Evolutionary conservation across 805 yeast species (phyloP).

Genomic region (Schizosaccharomyces octosporus): DNA sequence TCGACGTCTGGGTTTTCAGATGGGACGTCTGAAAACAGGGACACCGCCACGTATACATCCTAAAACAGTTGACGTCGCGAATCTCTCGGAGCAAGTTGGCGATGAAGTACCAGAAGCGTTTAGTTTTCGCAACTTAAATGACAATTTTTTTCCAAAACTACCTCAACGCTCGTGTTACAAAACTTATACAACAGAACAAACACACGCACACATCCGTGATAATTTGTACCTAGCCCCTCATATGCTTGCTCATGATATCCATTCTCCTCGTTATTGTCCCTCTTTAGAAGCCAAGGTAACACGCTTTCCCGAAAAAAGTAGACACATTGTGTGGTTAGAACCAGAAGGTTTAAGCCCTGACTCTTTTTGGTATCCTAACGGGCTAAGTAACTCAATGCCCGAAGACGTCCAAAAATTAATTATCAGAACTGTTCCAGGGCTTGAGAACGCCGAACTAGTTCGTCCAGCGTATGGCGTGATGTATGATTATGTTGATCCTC

Average conservation of each 20-base stretch:
- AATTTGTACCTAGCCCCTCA: constrained; percentile 71
- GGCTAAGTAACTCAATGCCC: constrained; percentile 90
- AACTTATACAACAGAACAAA: constrained; percentile 49
- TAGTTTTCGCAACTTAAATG: constrained; percentile 56
- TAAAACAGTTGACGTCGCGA: constrained; percentile 40
- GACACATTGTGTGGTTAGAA: constrained; percentile 80
- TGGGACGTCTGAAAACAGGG: constrained; percentile 87
- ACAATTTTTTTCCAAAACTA: constrained; percentile 20
- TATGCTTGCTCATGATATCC: constrained; percentile 61
- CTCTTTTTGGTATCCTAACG: constrained; percentile 72
- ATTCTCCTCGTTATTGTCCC: constrained; percentile 95
- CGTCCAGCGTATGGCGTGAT: constrained; percentile 99
- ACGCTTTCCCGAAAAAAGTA: constrained; percentile 47
- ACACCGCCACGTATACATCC: constrained; percentile 79
- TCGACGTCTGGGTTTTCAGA: constrained; percentile 45
- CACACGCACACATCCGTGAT: constrained; percentile 42
- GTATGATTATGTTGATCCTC: constrained; percentile 85
- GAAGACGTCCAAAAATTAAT: constrained; percentile 63
- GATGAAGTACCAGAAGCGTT: constrained; percentile 73
- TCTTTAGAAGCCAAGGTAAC: constrained; percentile 76
- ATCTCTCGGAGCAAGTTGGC: constrained; percentile 48
- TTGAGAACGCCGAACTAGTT: constrained; percentile 63
- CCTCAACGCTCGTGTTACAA: constrained; percentile 40
- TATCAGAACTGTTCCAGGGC: constrained; percentile 60
- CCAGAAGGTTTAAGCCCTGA: constrained; percentile 82